Percentiles rank a stretch among this genome's conserved stretches.
phyloP scores from a whole-genome alignment of 805 yeast species.

The Sungouiozyma ichnusensis region DNA sequence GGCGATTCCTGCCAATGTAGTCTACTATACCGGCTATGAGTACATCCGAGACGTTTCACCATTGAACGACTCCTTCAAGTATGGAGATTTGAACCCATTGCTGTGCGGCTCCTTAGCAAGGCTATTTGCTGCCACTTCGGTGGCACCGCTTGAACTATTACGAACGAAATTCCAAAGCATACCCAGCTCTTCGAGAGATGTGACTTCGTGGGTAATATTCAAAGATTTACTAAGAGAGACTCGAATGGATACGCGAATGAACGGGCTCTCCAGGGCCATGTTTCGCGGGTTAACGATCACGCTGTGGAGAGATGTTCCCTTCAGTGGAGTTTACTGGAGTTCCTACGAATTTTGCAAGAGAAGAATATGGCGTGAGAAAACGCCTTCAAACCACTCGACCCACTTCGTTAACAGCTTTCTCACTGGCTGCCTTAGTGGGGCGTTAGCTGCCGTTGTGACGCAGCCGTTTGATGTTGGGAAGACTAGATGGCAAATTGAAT shows the following conservation, averaged over 20 bases:
- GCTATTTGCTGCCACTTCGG: conserved; percentile 66
- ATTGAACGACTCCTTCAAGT: conserved; percentile 21
- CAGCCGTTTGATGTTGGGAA: conserved; percentile 98
- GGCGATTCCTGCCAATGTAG: conserved; percentile 89
- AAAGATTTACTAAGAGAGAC: conserved; percentile 45
- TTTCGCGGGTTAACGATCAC: conserved; percentile 84
- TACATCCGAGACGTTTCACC: conserved; percentile 69
- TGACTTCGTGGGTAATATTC: conserved; percentile 26
- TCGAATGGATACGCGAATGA: conserved; percentile 35
- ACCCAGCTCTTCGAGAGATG: conserved; percentile 36
- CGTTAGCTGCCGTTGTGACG: conserved; percentile 75
- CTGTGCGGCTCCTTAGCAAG: conserved; percentile 82
- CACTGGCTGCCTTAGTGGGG: conserved; percentile 77
- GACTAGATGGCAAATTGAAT: conserved; percentile 65
- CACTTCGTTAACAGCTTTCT: conserved; percentile 52
- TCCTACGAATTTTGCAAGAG: conserved; percentile 53
- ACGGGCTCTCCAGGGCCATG: conserved; percentile 49
- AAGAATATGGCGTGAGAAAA: conserved; percentile 6
- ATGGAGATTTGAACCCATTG: conserved; percentile 52
- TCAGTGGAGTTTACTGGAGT: conserved; percentile 91
- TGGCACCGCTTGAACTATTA: conserved; percentile 79
- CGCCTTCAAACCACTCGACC: conserved; percentile 1
- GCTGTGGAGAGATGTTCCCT: conserved; percentile 95
- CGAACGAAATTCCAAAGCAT: conserved; percentile 89
- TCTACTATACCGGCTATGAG: conserved; percentile 91